phyloP scores from a whole-genome alignment of 2,329 filamentous ascomycete genomes.

The Ploettnerulaceae sp. region DNA sequence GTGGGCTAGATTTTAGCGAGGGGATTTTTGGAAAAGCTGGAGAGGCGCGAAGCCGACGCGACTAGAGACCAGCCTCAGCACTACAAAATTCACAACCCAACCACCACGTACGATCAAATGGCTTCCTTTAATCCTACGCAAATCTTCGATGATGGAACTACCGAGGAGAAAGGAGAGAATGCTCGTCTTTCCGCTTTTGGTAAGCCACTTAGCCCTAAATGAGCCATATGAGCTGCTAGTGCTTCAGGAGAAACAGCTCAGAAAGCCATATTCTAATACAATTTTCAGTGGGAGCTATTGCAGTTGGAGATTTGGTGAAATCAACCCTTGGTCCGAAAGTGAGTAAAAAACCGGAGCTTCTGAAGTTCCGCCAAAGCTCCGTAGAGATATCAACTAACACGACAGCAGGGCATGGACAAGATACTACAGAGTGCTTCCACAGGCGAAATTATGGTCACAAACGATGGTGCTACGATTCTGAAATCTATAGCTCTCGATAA shows the following conservation, averaged over 20 bases:
- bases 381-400: neutral
- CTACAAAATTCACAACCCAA: constrained; percentile 13
- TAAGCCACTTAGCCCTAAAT: neutral
- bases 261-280: neutral
- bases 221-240: neutral
- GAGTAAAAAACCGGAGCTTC: neutral
- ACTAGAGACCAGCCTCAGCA: constrained; percentile 4
- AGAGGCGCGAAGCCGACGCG: constrained; percentile 12
- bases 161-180: constrained; percentile 98
- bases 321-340: constrained; percentile 81
- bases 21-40: constrained; percentile 9
- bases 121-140: constrained; percentile 80
- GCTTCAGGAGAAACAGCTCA: neutral
- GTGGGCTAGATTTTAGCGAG: constrained; percentile 11
- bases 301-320: constrained; percentile 95
- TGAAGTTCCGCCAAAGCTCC: neutral
- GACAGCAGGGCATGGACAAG: constrained; percentile 75
- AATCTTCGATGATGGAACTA: constrained; percentile 96
- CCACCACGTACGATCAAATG: too few species aligned
- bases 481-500: constrained; percentile 99
- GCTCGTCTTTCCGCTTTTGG: constrained; percentile 89
- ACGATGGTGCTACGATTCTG: constrained; percentile 96
- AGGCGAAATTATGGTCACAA: constrained; percentile 96
- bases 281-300: constrained; percentile 76
- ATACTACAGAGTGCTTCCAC: constrained; percentile 73